Conservation (phyloP, 2,329 filamentous ascomycete species). For the Aureobasidium sp. region DNA sequence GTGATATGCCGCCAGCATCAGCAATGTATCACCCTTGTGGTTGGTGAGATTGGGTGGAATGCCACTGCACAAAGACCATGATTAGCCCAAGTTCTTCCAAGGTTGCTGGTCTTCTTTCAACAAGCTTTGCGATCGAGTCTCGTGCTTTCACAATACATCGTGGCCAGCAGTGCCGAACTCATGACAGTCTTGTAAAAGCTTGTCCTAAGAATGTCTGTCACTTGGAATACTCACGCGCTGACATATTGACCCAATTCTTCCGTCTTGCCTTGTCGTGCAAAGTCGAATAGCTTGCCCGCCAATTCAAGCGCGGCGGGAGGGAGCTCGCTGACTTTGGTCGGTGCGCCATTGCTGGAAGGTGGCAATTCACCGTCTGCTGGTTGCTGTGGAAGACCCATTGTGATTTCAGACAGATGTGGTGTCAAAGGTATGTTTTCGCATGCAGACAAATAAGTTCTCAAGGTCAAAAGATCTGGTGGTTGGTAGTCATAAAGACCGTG, state of each 20-base stretch:
- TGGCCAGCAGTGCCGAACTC: no score
- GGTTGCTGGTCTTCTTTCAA: no score
- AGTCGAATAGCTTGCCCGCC: conserved; percentile 59
- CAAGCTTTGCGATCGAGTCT: no score
- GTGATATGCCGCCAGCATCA: conserved; percentile 68
- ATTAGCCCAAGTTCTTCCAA: background rate
- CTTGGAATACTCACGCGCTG: conserved; percentile 35
- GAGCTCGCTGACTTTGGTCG: conserved; percentile 30
- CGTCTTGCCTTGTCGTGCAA: conserved; percentile 54
- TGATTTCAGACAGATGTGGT: background rate
- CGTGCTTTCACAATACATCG: no score
- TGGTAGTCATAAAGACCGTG: conserved; percentile 3
- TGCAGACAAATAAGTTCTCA: background rate
- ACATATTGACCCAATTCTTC: conserved; percentile 57
- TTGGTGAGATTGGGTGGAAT: conserved; percentile 66
- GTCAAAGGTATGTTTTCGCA: background rate
- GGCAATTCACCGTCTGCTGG: background rate
- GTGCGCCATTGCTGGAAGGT: background rate
- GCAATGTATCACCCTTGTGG: conserved; percentile 63
- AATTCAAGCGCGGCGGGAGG: conserved; percentile 61
- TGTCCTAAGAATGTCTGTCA: background rate
- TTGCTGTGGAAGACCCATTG: conserved; percentile 17
- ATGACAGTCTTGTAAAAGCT: no score
- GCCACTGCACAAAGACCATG: conserved; percentile 32
- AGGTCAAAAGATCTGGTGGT: background rate